Conservation (phyloP, 805 yeast genomes). For the Pichia eremophila region DNA sequence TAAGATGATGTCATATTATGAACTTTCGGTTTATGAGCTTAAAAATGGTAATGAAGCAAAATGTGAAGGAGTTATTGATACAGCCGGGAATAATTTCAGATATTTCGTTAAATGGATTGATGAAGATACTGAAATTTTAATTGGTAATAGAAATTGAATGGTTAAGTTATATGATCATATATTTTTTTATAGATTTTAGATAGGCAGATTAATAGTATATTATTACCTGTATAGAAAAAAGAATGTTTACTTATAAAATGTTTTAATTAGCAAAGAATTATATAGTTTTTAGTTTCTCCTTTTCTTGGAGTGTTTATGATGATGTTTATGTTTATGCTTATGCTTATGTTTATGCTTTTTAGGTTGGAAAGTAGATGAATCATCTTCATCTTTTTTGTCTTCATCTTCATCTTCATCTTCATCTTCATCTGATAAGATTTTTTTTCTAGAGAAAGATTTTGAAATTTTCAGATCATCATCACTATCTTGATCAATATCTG, state of each 20-base stretch:
- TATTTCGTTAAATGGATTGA: constrained; percentile 14
- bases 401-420: background rate
- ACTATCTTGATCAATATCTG: background rate
- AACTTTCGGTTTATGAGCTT: constrained; percentile 8
- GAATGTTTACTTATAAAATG: background rate
- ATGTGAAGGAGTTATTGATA: constrained; percentile 3
- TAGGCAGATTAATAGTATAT: background rate
- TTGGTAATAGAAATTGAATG: constrained; percentile 1
- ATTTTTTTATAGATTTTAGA: background rate
- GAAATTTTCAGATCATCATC: background rate
- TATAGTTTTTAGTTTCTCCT: background rate
- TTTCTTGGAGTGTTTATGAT: background rate
- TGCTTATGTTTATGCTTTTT: constrained; percentile 1
- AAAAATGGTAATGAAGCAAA: constrained; percentile 1
- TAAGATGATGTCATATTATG: constrained; percentile 12
- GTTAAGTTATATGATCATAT: background rate
- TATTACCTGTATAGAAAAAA: background rate
- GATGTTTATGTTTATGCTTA: background rate
- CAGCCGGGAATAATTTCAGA: constrained; percentile 7
- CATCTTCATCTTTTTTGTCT: background rate
- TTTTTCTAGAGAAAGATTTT: background rate
- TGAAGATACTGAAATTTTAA: constrained; percentile 7
- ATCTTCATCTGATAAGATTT: background rate
- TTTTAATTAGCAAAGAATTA: too few species aligned
- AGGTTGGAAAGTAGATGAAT: background rate